phyloP scores from a whole-genome alignment of 1,284 basidiomycete genomes.

The Ustilago vetiveriae region DNA sequence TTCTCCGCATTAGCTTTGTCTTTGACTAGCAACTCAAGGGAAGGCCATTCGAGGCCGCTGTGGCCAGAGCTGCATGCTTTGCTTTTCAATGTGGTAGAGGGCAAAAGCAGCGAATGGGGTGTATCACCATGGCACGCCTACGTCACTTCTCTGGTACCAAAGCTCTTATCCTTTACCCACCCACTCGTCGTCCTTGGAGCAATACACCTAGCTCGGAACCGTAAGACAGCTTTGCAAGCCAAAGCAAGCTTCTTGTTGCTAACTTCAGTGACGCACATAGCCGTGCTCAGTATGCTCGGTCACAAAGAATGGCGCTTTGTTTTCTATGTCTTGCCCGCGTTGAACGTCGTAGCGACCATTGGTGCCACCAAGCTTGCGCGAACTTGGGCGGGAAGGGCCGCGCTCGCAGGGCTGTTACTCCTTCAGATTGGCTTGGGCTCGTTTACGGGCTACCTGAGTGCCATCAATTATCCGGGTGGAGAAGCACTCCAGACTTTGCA shows the following conservation, averaged over 20 bases:
- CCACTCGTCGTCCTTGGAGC: conserved; percentile 75
- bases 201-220: conserved; percentile 43
- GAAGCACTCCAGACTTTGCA: conserved; percentile 77
- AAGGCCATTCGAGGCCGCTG: conserved; percentile 60
- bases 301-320: conserved; percentile 91
- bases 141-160: conserved; percentile 78
- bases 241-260: conserved; percentile 27
- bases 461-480: conserved; percentile 90
- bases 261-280: conserved; percentile 72
- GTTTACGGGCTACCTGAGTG: conserved; percentile 73
- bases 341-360: conserved; percentile 82
- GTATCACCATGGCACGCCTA: conserved; percentile 80
- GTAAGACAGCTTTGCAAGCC: background rate
- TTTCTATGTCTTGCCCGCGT: conserved; percentile 82
- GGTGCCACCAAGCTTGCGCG: conserved; percentile 71
- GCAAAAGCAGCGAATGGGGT: conserved; percentile 91
- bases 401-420: conserved; percentile 4
- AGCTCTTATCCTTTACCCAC: conserved; percentile 74
- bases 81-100: conserved; percentile 86
- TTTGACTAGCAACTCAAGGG: background rate
- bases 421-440: conserved; percentile 32
- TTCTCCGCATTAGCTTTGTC: background rate
- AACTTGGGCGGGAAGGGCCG: conserved; percentile 18
- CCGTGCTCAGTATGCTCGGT: conserved; percentile 77
- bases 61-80: conserved; percentile 88